A percentile compares a stretch with the other conserved stretches of the same genome.
phyloP scores from a whole-genome alignment of 2,329 filamentous ascomycete species.

The Thermomyces lanuginosus region DNA sequence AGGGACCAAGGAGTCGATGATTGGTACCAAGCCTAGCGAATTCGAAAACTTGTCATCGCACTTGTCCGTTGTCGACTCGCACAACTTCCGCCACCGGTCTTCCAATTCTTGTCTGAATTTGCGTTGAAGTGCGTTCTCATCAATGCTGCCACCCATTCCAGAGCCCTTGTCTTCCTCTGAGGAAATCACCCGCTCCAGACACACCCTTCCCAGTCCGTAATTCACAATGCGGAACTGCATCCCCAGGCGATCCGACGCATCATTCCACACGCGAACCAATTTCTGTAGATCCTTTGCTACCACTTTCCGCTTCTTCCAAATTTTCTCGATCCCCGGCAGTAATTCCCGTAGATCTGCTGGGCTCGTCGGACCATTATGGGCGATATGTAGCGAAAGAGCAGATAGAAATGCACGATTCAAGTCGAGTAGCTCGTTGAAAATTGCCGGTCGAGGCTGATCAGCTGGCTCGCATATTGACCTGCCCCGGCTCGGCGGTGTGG shows the following conservation, averaged over 20 bases:
- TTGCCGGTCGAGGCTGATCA: slow-evolving; percentile 11
- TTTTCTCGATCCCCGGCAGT: slow-evolving; percentile 45
- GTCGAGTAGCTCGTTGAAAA: slow-evolving; percentile 38
- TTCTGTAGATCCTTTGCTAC: slow-evolving; percentile 48
- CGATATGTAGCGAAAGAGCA: slow-evolving; percentile 50
- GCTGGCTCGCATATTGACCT: not conserved
- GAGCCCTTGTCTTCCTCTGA: slow-evolving; percentile 2
- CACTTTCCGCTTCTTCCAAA: slow-evolving; percentile 58
- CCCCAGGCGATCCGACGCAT: slow-evolving; percentile 8
- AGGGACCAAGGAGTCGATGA: slow-evolving; percentile 22
- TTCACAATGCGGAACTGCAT: slow-evolving; percentile 23
- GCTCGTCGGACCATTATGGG: slow-evolving; percentile 47
- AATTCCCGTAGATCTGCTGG: slow-evolving; percentile 49
- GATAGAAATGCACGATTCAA: slow-evolving; percentile 53
- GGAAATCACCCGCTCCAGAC: slow-evolving; percentile 17
- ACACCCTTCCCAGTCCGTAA: slow-evolving; percentile 25
- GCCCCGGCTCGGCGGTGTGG: slow-evolving; percentile 4
- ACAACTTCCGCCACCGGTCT: slow-evolving; percentile 20
- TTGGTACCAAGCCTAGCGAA: slow-evolving; percentile 17
- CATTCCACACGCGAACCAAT: slow-evolving; percentile 47
- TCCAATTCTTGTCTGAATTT: slow-evolving; percentile 35
- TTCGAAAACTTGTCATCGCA: slow-evolving; percentile 20
- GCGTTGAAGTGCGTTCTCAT: slow-evolving; percentile 33
- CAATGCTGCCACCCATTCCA: slow-evolving; percentile 12
- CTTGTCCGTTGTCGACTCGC: slow-evolving; percentile 19